Base-by-base conservation (phyloP, 805 yeast genomes). In the Metschnikowia orientalis region DNA sequence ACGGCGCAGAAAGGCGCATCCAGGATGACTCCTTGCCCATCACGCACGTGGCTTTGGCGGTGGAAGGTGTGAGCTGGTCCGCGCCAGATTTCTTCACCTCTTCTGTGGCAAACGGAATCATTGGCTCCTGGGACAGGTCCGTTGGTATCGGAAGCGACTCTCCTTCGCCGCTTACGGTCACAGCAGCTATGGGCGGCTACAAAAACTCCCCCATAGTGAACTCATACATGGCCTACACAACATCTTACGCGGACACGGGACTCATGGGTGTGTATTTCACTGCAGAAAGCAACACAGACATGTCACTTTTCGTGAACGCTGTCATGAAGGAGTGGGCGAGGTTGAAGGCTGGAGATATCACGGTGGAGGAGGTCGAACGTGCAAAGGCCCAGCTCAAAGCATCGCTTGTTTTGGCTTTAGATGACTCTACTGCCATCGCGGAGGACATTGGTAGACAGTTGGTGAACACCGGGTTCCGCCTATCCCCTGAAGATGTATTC, bases 51-150 rank as follows among this genome's bases (percentile, higher is more conserved):
- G 98, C 96, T 4, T 64, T 92, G 33, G 92, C 96, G 8, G 81
- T 92, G n/a, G 97, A 92, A 67, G 97, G 99, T 49, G 96, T 89
- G 15, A 81, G 95, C 23, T 92, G 99, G 99, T 81, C 84, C 22
- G 86, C 92, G 2, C 87, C 94, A 8, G 97, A 92, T 57, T 92
- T 89, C 63, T 89, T 88, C 68, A 82, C 94, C 12, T 96, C 95
- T 0, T 72, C 94, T 23, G 95, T 90, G 1, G 94, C 97, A 5
- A 97, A 92, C 65, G 96, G 97, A 8, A 82, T 92, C 37, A 81
- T 92, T 27, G 98, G 98, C 23, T 85, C 88, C 51, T 92, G 97
- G 97, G 97, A 92, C 59, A 78, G 98, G 54, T 80, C 95, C 5
- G 64, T 82, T 39, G 95, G 95, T 21, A 69, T 84, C 8, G 92